phyloP scores from a whole-genome alignment of 1,139 yeast genomes.

The Scheffersomyces titani region DNA sequence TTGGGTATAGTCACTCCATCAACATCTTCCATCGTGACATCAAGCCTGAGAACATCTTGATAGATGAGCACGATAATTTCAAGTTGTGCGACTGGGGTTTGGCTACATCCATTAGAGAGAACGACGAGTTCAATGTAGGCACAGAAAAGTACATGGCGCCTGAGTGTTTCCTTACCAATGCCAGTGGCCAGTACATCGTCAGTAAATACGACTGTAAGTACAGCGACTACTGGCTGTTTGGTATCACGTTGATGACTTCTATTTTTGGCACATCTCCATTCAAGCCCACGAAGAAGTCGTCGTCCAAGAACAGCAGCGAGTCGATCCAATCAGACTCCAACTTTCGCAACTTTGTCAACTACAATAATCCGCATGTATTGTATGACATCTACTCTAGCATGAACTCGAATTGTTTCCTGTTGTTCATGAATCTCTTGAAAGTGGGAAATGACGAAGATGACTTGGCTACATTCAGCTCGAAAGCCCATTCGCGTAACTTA shows the following conservation, averaged over 20 bases:
- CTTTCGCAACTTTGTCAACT: conserved; percentile 39
- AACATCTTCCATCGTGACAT: conserved; percentile 56
- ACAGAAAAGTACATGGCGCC: conserved; percentile 64
- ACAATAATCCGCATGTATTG: conserved; percentile 33
- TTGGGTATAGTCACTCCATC: conserved; percentile 41
- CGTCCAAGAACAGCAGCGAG: conserved; percentile 17
- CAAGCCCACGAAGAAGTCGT: conserved; percentile 17
- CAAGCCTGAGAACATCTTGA: conserved; percentile 55
- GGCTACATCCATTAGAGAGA: conserved; percentile 38
- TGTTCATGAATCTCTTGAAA: conserved; percentile 35
- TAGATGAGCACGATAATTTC: conserved; percentile 38
- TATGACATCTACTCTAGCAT: conserved; percentile 46
- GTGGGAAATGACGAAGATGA: conserved; percentile 38
- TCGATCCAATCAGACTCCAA: conserved; percentile 33
- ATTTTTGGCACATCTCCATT: conserved; percentile 52
- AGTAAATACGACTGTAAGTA: conserved; percentile 34
- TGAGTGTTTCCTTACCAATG: conserved; percentile 31
- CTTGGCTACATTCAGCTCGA: conserved; percentile 21
- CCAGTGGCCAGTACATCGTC: conserved; percentile 16
- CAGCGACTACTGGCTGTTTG: conserved; percentile 46
- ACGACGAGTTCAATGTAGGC: conserved; percentile 52
- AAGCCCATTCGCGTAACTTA: conserved; percentile 30
- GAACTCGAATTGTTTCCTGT: conserved; percentile 36
- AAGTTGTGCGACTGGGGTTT: conserved; percentile 63
- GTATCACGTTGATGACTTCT: conserved; percentile 45